A percentile compares a stretch with the other conserved stretches of the same genome.
Evolutionary conservation across 192 early-diverging fungal genomes (phyloP).

Genomic region (Backusella westeae): DNA sequence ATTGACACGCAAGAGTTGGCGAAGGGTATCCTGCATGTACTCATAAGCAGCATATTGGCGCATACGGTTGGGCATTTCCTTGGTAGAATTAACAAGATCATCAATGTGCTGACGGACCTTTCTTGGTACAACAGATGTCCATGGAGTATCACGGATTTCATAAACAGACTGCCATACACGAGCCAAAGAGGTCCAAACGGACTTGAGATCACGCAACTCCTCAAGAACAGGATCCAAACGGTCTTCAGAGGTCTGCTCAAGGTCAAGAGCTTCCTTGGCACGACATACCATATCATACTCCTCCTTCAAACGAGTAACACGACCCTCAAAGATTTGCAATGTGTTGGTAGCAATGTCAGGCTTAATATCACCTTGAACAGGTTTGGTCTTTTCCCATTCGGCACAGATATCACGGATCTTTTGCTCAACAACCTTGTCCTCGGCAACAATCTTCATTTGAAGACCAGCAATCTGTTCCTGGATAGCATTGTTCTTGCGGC

Average conservation of each 20-base stretch:
- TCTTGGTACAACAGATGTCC: constrained; percentile 85
- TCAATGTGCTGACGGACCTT: constrained; percentile 90
- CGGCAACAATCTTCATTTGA: constrained; percentile 91
- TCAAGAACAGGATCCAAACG: constrained; percentile 83
- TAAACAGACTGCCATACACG: constrained; percentile 80
- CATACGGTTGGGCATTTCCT: constrained; percentile 96
- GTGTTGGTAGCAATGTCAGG: constrained; percentile 82
- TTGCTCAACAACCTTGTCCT: constrained; percentile 85
- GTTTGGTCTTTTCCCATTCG: constrained; percentile 97
- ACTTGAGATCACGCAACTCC: constrained; percentile 88
- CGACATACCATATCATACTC: constrained; percentile 84
- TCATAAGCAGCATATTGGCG: constrained; percentile 97
- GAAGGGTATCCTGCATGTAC: constrained; percentile 85
- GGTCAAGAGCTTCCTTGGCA: constrained; percentile 92
- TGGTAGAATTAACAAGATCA: constrained; percentile 72
- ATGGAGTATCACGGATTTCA: constrained; percentile 85
- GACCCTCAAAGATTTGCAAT: constrained; percentile 82
- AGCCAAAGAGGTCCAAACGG: constrained; percentile 86
- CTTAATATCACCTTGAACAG: constrained; percentile 88
- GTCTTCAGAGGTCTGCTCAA: constrained; percentile 70
- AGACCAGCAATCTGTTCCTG: constrained; percentile 93
- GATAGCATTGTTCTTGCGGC: constrained; percentile 86
- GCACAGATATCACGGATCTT: constrained; percentile 77
- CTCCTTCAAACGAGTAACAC: constrained; percentile 76
- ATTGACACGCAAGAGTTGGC: constrained; percentile 79